Evolutionary conservation across 345 rosid species (phyloP).

Genomic region (Melastoma malabathricum): DNA sequence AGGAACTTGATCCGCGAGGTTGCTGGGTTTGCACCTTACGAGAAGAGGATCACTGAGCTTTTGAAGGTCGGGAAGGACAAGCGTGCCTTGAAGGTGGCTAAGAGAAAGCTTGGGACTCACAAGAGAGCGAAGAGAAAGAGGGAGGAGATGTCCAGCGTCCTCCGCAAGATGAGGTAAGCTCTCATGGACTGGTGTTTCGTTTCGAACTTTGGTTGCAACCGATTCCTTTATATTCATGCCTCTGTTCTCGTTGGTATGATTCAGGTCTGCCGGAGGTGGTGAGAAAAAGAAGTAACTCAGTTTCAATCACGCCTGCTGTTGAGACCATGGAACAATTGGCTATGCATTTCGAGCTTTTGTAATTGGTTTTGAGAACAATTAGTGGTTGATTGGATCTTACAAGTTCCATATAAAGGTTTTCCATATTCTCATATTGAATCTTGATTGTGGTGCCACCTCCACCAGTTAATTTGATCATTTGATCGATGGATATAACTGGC

Average conservation of each 20-base stretch:
- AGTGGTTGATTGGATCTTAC: no score
- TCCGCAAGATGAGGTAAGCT: slow-evolving; percentile 61
- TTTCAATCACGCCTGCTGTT: neutral
- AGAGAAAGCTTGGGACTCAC: slow-evolving; percentile 83
- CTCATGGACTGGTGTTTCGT: no score
- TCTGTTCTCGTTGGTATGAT: neutral
- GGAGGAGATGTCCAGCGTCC: slow-evolving; percentile 72
- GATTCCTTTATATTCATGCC: neutral
- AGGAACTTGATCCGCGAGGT: slow-evolving; percentile 67
- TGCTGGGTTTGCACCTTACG: slow-evolving; percentile 83
- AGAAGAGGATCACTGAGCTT: slow-evolving; percentile 83
- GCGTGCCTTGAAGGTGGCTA: slow-evolving; percentile 74
- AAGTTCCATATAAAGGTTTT: no score
- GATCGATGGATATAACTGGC: no score
- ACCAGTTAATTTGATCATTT: no score
- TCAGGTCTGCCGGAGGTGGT: slow-evolving; percentile 16
- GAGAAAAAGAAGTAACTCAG: slow-evolving; percentile 10
- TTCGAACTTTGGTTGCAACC: no score
- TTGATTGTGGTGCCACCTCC: no score
- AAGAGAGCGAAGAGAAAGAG: slow-evolving; percentile 89
- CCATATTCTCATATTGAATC: no score
- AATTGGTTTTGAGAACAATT: no score
- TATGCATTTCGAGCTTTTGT: no score
- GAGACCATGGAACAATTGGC: no score
- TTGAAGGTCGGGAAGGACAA: slow-evolving; percentile 84